Percentiles rank a stretch among this genome's conserved stretches.
Conservation (phyloP, 768 basidiomycete genomes). For the Thelephora ganbajun region DNA sequence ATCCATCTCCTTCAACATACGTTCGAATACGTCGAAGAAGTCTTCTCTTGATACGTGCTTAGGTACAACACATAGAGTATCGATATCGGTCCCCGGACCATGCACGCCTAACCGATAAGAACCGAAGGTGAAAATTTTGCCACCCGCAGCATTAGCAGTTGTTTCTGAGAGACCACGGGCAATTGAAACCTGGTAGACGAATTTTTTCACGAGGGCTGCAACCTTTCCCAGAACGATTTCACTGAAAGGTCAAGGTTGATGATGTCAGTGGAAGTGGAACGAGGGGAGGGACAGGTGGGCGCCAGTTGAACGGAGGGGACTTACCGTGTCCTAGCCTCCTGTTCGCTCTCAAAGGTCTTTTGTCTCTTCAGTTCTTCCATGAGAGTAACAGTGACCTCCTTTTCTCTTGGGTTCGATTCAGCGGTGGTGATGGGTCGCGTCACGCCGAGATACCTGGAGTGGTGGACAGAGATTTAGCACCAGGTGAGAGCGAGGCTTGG, state of each 20-base stretch:
- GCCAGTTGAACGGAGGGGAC: conserved; percentile 14
- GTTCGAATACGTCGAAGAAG: conserved; percentile 86
- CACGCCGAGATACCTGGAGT: conserved; percentile 57
- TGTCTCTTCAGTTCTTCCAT: conserved; percentile 85
- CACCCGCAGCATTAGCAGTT: conserved; percentile 81
- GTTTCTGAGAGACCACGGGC: conserved; percentile 75
- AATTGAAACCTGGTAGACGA: conserved; percentile 74
- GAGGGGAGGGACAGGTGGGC: not conserved
- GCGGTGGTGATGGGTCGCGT: conserved; percentile 73
- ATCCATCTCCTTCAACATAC: conserved; percentile 72
- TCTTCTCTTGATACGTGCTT: conserved; percentile 93
- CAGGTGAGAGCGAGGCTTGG: no score
- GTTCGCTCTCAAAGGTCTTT: conserved; percentile 80
- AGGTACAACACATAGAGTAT: conserved; percentile 95
- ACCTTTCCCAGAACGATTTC: conserved; percentile 89
- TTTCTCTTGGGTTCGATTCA: conserved; percentile 67
- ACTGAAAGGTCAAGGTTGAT: conserved; percentile 28
- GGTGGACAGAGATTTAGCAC: not conserved
- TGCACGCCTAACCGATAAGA: conserved; percentile 97
- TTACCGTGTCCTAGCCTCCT: conserved; percentile 81
- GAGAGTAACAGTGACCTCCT: conserved; percentile 69
- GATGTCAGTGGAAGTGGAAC: conserved; percentile 3
- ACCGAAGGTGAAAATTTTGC: conserved; percentile 98
- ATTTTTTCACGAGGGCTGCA: conserved; percentile 80
- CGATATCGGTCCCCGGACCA: conserved; percentile 91